Evolutionary conservation across 2,329 filamentous ascomycete genomes (phyloP), one percentile per base, ranked within the genome.

Genomic region (Geoglossum cookeanum): DNA sequence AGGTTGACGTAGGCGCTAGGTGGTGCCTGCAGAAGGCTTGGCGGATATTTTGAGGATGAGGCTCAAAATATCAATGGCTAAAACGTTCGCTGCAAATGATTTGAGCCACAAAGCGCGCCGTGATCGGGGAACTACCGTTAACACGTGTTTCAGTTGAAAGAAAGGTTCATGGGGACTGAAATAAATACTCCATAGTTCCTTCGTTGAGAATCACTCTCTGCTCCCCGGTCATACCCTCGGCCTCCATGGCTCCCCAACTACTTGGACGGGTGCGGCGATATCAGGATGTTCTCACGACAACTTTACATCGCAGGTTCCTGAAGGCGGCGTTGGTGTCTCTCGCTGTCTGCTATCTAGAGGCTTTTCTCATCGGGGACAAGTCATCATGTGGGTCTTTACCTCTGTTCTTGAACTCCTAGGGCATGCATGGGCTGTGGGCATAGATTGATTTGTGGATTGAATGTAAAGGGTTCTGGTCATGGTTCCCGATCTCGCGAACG

Each of bases 211-310:
- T 53, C 30, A 22, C 30, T 33, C 8, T 22, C 29, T 37, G 49
- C 49, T n/a, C 11, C 49, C 1, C 11, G 15, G 35, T 8, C 49
- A 6, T 53, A 15, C 32, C 32, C 49, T 53, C 49, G 57, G 63
- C 63, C 64, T 9, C 22, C 30, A 35, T 55, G 54, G 54, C 54
- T 1, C 29, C 39, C 17, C 17, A 44, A 45, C 54, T 35, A 7
- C n/a, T 37, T n/a, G 35, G 8, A 6, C 56, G 49, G 29, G 37
- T 45, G 45, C 72, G 80, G 74, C 75, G 78, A 68, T 94, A 95
- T 71, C 85, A 88, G 75, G 87, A 95, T 72, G 94, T 94, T 69
- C 74, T 96, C 63, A 94, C 91, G 60, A 90, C 91, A 55, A 83
- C 85, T 56, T 75, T 96, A 61, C 91, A 97, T 70, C 78, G 86